Evolutionary conservation across 2,329 filamentous ascomycete genomes (phyloP).

Genomic region (Aspergillus sp.): DNA sequence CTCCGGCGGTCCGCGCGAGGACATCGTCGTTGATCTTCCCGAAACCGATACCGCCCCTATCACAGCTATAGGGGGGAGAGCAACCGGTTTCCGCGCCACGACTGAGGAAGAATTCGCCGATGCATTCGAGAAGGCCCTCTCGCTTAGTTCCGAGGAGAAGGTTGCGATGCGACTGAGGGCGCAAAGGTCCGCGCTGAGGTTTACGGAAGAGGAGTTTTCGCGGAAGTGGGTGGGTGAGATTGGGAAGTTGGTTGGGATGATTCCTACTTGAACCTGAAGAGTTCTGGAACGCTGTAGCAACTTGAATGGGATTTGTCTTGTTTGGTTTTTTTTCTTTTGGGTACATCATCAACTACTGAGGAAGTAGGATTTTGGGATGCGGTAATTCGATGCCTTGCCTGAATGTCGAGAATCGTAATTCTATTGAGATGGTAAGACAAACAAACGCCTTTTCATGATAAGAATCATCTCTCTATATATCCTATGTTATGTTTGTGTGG

Average conservation of each 20-base stretch:
- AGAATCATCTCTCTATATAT: too few species aligned
- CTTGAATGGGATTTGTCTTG: neutral
- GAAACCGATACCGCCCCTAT: neutral
- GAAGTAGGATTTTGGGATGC: too few species aligned
- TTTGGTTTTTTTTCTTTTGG: neutral
- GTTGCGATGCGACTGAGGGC: conserved; percentile 74
- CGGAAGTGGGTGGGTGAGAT: conserved; percentile 75
- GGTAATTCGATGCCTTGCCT: too few species aligned
- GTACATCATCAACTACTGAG: too few species aligned
- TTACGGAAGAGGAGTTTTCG: conserved; percentile 84
- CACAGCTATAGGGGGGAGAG: conserved; percentile 58
- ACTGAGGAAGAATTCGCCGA: conserved; percentile 76
- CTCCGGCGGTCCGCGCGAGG: conserved; percentile 86
- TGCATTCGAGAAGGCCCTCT: conserved; percentile 74
- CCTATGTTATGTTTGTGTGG: too few species aligned
- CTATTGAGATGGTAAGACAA: too few species aligned
- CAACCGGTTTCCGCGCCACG: conserved; percentile 84
- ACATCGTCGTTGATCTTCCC: conserved; percentile 76
- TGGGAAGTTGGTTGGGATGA: conserved; percentile 64
- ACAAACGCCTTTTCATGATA: too few species aligned
- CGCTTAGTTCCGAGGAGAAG: conserved; percentile 61
- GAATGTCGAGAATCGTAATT: too few species aligned
- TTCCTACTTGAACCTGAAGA: neutral
- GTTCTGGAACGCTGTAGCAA: neutral
- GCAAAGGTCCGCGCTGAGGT: conserved; percentile 74